phyloP scores from a whole-genome alignment of 1,284 basidiomycete genomes.

The Moesziomyces globuligerus region DNA sequence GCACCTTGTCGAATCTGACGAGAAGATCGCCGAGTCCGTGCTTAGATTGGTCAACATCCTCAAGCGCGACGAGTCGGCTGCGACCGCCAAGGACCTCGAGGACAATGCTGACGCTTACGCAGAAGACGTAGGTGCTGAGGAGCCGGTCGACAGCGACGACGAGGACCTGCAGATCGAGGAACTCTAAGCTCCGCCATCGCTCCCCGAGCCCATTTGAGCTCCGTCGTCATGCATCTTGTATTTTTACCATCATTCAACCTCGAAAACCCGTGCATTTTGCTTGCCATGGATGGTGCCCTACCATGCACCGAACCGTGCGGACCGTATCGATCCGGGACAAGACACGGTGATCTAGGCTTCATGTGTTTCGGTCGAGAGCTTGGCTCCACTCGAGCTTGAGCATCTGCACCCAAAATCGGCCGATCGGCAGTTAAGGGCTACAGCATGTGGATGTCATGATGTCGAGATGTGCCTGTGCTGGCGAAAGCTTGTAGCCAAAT shows the following conservation, averaged over 20 bases:
- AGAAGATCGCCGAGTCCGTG: slow-evolving; percentile 71
- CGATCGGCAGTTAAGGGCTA: too few relatives aligned
- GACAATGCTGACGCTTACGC: slow-evolving; percentile 44
- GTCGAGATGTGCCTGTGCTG: too few relatives aligned
- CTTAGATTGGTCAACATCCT: slow-evolving; percentile 65
- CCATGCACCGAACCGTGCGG: too few relatives aligned
- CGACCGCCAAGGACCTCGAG: slow-evolving; percentile 48
- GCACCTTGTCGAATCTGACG: slow-evolving; percentile 82
- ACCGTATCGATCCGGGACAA: too few relatives aligned
- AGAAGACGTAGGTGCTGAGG: slow-evolving; percentile 48
- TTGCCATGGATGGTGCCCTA: too few relatives aligned
- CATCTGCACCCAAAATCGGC: too few relatives aligned
- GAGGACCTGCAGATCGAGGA: slow-evolving; percentile 63
- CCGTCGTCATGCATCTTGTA: slow-evolving; percentile 20
- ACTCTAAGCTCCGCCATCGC: slow-evolving; percentile 28
- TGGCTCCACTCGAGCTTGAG: too few relatives aligned
- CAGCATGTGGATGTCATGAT: too few relatives aligned
- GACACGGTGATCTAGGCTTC: too few relatives aligned
- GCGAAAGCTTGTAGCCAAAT: too few relatives aligned
- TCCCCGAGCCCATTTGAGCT: background rate
- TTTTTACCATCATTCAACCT: slow-evolving; percentile 14
- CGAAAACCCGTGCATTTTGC: too few relatives aligned
- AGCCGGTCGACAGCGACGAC: slow-evolving; percentile 42
- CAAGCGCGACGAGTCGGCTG: slow-evolving; percentile 62
- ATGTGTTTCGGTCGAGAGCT: too few relatives aligned